Percentiles rank a stretch among this genome's conserved stretches.
Conservation (phyloP, 2,329 filamentous ascomycete genomes). For the Bipolaris bicolor region DNA sequence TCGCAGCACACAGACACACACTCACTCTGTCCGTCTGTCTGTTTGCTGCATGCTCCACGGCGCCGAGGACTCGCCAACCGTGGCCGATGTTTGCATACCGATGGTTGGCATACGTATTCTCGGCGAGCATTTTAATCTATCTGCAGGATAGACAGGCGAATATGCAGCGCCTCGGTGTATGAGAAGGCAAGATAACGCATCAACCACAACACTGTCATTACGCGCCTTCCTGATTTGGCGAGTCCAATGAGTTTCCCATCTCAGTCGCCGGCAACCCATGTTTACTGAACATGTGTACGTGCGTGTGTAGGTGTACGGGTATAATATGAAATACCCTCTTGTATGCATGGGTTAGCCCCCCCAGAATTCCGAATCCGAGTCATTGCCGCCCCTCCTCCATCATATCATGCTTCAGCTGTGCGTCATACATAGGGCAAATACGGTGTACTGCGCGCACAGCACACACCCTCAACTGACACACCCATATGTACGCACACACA, state of each 20-base stretch:
- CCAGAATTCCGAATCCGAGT: conserved; percentile 13
- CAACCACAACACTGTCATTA: not conserved
- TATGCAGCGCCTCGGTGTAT: not conserved
- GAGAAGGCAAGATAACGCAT: not conserved
- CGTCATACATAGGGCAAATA: conserved; percentile 15
- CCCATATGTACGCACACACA: not conserved
- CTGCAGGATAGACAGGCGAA: not conserved
- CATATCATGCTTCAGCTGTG: conserved; percentile 10
- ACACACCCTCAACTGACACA: not conserved
- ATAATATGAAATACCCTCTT: not conserved
- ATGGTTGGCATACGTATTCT: not conserved
- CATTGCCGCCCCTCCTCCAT: not conserved
- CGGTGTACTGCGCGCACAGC: not conserved
- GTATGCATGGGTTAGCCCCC: not conserved
- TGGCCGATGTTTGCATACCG: not conserved
- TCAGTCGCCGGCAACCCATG: conserved; percentile 1
- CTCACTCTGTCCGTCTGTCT: not conserved
- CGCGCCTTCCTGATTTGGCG: conserved; percentile 12
- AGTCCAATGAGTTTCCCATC: conserved; percentile 4
- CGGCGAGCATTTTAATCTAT: conserved; percentile 2
- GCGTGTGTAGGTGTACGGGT: not conserved
- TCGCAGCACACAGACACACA: conserved; percentile 10
- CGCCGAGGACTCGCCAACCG: conserved; percentile 7
- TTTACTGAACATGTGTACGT: not conserved
- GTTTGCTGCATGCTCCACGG: conserved; percentile 7